Evolutionary conservation across 495 filamentous ascomycete genomes (phyloP).

Genomic region (Daldinia caldariorum): DNA sequence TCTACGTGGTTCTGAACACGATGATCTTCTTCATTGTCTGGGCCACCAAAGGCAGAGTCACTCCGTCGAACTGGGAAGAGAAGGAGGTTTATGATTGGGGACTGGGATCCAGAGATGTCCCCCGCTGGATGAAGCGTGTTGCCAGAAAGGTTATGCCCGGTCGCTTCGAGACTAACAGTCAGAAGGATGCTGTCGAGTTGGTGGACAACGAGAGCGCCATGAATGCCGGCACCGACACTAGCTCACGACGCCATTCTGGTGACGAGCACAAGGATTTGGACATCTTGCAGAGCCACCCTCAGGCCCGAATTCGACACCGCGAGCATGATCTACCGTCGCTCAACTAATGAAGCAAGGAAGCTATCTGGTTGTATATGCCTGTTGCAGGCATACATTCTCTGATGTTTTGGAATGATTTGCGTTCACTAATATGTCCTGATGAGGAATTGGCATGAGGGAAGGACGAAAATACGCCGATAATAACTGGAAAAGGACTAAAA

Average conservation of each 20-base stretch:
- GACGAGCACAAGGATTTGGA: conserved; percentile 42
- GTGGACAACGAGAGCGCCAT: conserved; percentile 47
- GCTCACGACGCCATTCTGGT: conserved; percentile 45
- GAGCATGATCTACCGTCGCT: conserved; percentile 44
- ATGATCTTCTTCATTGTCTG: conserved; percentile 65
- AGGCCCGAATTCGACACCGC: conserved; percentile 10
- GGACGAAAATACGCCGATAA: not conserved
- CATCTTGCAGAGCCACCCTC: conserved; percentile 2
- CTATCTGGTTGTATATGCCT: not conserved
- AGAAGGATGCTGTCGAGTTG: conserved; percentile 46
- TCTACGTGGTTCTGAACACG: conserved; percentile 74
- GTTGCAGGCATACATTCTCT: conserved; percentile 1
- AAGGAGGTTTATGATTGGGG: conserved; percentile 81
- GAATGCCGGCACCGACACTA: conserved; percentile 40
- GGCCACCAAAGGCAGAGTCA: conserved; percentile 66
- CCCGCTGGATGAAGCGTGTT: conserved; percentile 44
- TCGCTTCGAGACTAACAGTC: conserved; percentile 21
- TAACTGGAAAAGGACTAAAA: conserved; percentile 7
- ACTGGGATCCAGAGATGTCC: conserved; percentile 48
- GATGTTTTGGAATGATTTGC: not conserved
- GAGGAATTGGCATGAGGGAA: not conserved
- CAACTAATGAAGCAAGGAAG: conserved; percentile 23
- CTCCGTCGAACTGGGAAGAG: conserved; percentile 74
- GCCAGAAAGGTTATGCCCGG: conserved; percentile 28
- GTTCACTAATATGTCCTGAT: not conserved